Evolutionary conservation across 2,329 filamentous ascomycete species (phyloP), one percentile per base, ranked within the genome.

Genomic region (Trichophyton mentagrophytes): DNA sequence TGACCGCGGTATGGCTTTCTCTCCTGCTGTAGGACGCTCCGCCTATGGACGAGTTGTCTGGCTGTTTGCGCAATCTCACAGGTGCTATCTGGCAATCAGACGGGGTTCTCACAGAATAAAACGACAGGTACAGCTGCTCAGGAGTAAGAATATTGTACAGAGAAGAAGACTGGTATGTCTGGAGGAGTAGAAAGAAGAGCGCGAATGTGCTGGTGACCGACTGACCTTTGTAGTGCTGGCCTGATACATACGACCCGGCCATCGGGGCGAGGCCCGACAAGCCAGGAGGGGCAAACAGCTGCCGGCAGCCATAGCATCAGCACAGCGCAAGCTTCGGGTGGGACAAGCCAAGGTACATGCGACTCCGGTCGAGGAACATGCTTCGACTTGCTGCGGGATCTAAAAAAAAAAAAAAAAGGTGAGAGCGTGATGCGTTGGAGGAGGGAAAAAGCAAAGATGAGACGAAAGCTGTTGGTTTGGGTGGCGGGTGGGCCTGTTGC

Each of bases 1-100:
- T 70, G 25, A 22, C 25, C 6, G 53, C 20, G 2, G 13, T 36
- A 30, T 55, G 51, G 13, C 27, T 33, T 55, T 55, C 15, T n/a
- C 51, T 33, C n/a, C 27, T 55, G 51, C 51, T 36, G 27, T 30
- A 33, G 30, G 15, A 55, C 51, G 51, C 51, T 36, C 30, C 20
- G 27, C 8, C 20, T 55, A 33, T 36, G 1, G 15, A 38, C 33
- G 33, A 13, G 33, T 38, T 53, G 7, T 27, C 47, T 30, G 47
- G 25, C 3, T 36, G 51, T 6, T 36, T 27, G 51, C 51, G 51
- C 51, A 55, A 55, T 36, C 51, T 38, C 27, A 55, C 33, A 36
- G 25, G 27, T 17, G 51, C 51, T 55, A 7, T 13, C 51, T 55
- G 51, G 22, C 15, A 36, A 55, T 36, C 30, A 55, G 51, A 51